phyloP scores from a whole-genome alignment of 306 rosid genomes.

The Prunus davidiana region DNA sequence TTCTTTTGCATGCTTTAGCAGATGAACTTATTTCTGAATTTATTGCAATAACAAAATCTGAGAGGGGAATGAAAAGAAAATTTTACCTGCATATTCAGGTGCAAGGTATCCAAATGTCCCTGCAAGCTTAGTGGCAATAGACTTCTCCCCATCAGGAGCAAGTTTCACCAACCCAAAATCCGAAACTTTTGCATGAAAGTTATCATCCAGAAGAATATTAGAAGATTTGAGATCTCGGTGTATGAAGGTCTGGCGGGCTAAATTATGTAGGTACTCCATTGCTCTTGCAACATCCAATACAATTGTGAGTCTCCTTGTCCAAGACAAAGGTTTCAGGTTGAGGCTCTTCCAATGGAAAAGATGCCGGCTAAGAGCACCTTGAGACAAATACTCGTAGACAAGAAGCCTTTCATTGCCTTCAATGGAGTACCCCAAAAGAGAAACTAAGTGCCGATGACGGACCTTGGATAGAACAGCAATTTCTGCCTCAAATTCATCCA shows the following conservation, averaged over 20 bases:
- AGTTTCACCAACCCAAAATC: slow-evolving; percentile 85
- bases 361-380: slow-evolving; percentile 82
- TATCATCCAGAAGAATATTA: slow-evolving; percentile 64
- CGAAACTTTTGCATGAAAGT: slow-evolving; percentile 76
- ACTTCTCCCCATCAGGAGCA: slow-evolving; percentile 70
- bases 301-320: slow-evolving; percentile 66
- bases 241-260: slow-evolving; percentile 70
- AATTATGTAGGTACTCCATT: slow-evolving; percentile 68
- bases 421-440: slow-evolving; percentile 62
- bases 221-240: slow-evolving; percentile 87
- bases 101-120: slow-evolving; percentile 94
- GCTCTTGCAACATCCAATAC: slow-evolving; percentile 88
- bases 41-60: neutral
- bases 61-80: neutral
- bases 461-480: slow-evolving; percentile 78
- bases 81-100: slow-evolving; percentile 79
- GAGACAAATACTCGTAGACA: slow-evolving; percentile 76
- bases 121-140: slow-evolving; percentile 67
- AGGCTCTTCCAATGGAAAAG: slow-evolving; percentile 78
- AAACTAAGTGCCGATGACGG: slow-evolving; percentile 74
- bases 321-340: slow-evolving; percentile 62
- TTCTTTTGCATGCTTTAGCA: neutral
- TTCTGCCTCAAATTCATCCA: slow-evolving; percentile 76
- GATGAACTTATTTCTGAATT: neutral
- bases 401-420: slow-evolving; percentile 77